These are phyloP conservation scores for Ustilago trichophora DNA, from an alignment of 1,284 basidiomycete genomes.

Conservation along the genomic window DNA sequence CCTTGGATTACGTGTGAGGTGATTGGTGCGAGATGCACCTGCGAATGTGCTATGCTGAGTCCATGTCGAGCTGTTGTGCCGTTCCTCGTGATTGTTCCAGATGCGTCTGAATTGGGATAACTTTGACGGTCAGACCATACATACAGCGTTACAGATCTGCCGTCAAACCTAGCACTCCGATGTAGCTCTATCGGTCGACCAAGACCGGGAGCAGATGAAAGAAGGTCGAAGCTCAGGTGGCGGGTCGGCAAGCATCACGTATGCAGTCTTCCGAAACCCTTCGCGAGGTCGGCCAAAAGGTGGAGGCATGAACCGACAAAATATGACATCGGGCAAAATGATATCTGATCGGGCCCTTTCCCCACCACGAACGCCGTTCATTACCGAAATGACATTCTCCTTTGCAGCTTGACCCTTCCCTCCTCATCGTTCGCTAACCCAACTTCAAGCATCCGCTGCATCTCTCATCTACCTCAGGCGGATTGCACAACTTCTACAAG, in stretches of 20 bases:
- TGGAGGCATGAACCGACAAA: slow-evolving; percentile 12
- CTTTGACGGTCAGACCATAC: no score
- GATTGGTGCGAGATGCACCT: slow-evolving; percentile 1
- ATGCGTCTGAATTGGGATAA: no score
- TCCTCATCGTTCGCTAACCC: neutral
- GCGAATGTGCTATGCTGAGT: neutral
- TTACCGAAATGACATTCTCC: neutral
- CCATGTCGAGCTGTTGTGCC: neutral
- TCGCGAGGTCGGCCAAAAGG: neutral
- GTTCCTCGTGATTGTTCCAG: no score
- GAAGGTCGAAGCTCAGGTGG: neutral
- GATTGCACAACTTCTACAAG: no score
- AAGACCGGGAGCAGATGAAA: no score
- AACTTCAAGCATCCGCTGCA: neutral
- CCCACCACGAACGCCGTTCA: slow-evolving; percentile 1
- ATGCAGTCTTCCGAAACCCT: slow-evolving; percentile 1
- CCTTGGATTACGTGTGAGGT: no score
- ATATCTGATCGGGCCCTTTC: slow-evolving; percentile 4
- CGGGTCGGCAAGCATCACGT: neutral
- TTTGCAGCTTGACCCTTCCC: neutral
- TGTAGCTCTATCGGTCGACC: no score
- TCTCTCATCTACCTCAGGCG: no score
- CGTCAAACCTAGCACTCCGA: no score
- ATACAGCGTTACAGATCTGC: no score
- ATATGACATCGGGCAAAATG: neutral